A percentile compares a stretch with the other conserved stretches of the same genome.
These are phyloP conservation scores for Vanrija sp. DNA, from an alignment of 1,284 basidiomycete genomes.

Conservation along the genomic window DNA sequence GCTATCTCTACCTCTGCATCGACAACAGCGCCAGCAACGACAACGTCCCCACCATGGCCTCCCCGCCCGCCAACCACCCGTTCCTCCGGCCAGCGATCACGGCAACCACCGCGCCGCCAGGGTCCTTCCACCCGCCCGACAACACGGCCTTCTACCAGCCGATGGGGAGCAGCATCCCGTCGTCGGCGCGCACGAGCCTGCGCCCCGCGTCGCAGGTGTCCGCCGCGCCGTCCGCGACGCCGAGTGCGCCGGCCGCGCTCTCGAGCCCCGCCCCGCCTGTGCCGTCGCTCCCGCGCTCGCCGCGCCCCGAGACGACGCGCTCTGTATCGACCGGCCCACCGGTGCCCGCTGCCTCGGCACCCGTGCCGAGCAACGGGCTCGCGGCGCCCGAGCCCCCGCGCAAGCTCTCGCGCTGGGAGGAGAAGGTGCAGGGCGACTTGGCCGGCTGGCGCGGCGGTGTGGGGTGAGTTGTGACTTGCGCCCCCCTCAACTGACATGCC, in stretches of 20 bases:
- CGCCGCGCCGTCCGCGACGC: neutral
- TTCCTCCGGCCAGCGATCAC: conserved; percentile 15
- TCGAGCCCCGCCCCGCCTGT: neutral
- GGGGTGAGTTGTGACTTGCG: conserved; percentile 27
- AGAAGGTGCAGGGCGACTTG: conserved; percentile 37
- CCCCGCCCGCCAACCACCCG: conserved; percentile 15
- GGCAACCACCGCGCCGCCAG: neutral
- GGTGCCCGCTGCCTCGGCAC: neutral
- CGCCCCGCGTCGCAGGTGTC: neutral
- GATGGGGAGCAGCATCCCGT: neutral
- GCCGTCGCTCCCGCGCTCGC: too few species aligned
- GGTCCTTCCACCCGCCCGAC: neutral
- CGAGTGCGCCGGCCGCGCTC: neutral
- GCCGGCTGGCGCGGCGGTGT: conserved; percentile 42
- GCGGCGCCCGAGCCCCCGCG: conserved; percentile 1
- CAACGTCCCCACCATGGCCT: neutral
- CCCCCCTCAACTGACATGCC: neutral
- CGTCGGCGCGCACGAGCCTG: neutral
- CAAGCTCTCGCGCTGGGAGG: conserved; percentile 24
- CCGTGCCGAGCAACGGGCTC: too few species aligned
- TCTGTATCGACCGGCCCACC: too few species aligned
- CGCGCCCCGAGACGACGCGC: too few species aligned
- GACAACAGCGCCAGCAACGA: neutral
- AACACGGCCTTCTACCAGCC: neutral
- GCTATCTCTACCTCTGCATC: neutral